Evolutionary conservation across 2,329 filamentous ascomycete species (phyloP).

Genomic region (Hymenoscyphus salicellus): DNA sequence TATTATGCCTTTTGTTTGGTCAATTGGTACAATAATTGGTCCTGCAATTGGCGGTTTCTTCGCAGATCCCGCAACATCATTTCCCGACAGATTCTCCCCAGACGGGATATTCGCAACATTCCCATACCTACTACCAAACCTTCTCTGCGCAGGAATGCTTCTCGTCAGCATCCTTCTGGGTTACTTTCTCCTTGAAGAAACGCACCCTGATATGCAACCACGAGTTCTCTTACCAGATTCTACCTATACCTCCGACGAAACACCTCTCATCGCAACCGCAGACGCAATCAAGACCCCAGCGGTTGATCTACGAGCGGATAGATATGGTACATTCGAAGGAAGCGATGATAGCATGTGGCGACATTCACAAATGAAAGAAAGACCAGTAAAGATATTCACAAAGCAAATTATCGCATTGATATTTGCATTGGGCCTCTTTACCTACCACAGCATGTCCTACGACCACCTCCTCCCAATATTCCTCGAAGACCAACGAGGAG

Average conservation of each 20-base stretch:
- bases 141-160: slow-evolving; percentile 75
- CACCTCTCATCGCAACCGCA: slow-evolving; percentile 71
- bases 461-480: slow-evolving; percentile 92
- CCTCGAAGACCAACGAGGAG: slow-evolving; percentile 69
- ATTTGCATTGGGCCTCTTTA: slow-evolving; percentile 82
- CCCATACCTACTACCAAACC: slow-evolving; percentile 85
- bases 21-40: slow-evolving; percentile 82
- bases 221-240: slow-evolving; percentile 46
- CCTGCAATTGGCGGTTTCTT: slow-evolving; percentile 86
- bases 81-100: slow-evolving; percentile 66
- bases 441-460: slow-evolving; percentile 93
- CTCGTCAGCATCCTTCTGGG: slow-evolving; percentile 75
- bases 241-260: slow-evolving; percentile 51
- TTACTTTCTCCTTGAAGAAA: slow-evolving; percentile 82
- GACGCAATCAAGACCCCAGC: slow-evolving; percentile 70
- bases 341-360: slow-evolving; percentile 33
- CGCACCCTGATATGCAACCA: slow-evolving; percentile 77
- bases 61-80: slow-evolving; percentile 72
- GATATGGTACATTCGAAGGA: slow-evolving; percentile 67
- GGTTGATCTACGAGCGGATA: slow-evolving; percentile 72
- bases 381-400: slow-evolving; percentile 50
- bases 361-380: slow-evolving; percentile 31
- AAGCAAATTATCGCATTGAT: slow-evolving; percentile 71
- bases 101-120: slow-evolving; percentile 71
- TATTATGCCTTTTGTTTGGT: slow-evolving; percentile 94